Conservation (phyloP, 2,329 filamentous ascomycete genomes). For the Pseudopyrenochaeta lycopersici region DNA sequence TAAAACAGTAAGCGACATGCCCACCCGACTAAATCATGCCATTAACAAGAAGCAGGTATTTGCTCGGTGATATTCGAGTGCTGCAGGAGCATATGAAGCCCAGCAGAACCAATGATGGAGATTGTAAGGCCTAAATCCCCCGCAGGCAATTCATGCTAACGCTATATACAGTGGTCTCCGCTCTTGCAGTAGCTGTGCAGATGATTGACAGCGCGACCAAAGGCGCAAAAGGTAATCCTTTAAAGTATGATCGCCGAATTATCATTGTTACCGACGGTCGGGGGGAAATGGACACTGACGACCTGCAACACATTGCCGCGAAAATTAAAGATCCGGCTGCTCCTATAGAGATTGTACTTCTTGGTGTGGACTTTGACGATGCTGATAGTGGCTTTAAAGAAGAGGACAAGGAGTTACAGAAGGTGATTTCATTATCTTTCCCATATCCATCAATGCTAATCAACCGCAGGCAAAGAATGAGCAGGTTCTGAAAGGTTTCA, state of each 20-base stretch:
- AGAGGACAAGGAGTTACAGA: slow-evolving; percentile 77
- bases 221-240: slow-evolving; percentile 64
- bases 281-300: slow-evolving; percentile 76
- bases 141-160: slow-evolving; percentile 17
- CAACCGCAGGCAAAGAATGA: slow-evolving; percentile 73
- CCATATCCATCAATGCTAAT: slow-evolving; percentile 17
- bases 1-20: slow-evolving; percentile 65
- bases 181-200: slow-evolving; percentile 83
- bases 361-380: slow-evolving; percentile 95
- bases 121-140: slow-evolving; percentile 61
- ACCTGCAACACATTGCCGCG: slow-evolving; percentile 71
- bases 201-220: slow-evolving; percentile 90
- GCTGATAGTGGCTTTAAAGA: slow-evolving; percentile 89
- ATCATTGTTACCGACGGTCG: slow-evolving; percentile 85
- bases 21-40: neutral
- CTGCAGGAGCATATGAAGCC: slow-evolving; percentile 72
- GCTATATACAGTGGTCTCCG: slow-evolving; percentile 70
- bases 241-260: slow-evolving; percentile 61
- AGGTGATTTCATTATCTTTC: slow-evolving; percentile 59
- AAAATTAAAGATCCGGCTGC: slow-evolving; percentile 74
- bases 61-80: slow-evolving; percentile 74
- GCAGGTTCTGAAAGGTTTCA: slow-evolving; percentile 68
- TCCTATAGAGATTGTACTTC: slow-evolving; percentile 78
- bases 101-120: slow-evolving; percentile 74
- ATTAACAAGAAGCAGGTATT: slow-evolving; percentile 52